Percentiles rank a stretch among this genome's conserved stretches.
Evolutionary conservation across 2,329 filamentous ascomycete species (phyloP).

Genomic region (Fusarium protoensiforme): DNA sequence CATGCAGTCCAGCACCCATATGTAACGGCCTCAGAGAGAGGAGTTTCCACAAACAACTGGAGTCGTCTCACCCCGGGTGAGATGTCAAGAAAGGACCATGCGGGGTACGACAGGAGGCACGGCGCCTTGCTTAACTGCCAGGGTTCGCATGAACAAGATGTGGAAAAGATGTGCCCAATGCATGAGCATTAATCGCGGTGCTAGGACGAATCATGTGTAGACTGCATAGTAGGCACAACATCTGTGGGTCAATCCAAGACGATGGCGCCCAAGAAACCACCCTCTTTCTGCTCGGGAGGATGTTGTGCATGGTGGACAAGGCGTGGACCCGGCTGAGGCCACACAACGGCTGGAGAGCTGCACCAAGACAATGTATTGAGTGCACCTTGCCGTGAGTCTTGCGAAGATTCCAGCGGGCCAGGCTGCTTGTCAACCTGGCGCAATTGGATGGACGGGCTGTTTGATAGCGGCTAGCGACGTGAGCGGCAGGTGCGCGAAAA

Average conservation of each 20-base stretch:
- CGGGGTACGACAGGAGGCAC: conserved; percentile 33
- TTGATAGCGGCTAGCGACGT: background rate
- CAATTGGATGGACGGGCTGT: background rate
- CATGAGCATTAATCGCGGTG: conserved; percentile 21
- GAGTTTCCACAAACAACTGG: conserved; percentile 27
- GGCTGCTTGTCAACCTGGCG: background rate
- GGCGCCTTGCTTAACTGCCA: conserved; percentile 20
- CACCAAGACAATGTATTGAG: background rate
- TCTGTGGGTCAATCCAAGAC: conserved; percentile 23
- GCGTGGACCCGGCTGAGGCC: background rate
- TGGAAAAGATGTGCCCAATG: conserved; percentile 26
- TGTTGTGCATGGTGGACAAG: conserved; percentile 27
- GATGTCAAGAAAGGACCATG: conserved; percentile 38
- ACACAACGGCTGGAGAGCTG: background rate
- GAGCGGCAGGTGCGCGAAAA: background rate
- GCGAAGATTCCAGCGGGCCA: background rate
- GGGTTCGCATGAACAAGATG: conserved; percentile 40
- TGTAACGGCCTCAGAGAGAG: conserved; percentile 35
- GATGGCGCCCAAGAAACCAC: conserved; percentile 26
- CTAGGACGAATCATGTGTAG: conserved; percentile 19
- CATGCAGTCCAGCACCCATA: conserved; percentile 29
- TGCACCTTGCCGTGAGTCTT: background rate
- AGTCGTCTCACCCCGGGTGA: conserved; percentile 39
- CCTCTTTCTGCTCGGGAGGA: conserved; percentile 14
- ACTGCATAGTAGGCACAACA: conserved; percentile 32